Base-by-base conservation (phyloP, 257 asterid species). In the Fraxinus anomala region DNA sequence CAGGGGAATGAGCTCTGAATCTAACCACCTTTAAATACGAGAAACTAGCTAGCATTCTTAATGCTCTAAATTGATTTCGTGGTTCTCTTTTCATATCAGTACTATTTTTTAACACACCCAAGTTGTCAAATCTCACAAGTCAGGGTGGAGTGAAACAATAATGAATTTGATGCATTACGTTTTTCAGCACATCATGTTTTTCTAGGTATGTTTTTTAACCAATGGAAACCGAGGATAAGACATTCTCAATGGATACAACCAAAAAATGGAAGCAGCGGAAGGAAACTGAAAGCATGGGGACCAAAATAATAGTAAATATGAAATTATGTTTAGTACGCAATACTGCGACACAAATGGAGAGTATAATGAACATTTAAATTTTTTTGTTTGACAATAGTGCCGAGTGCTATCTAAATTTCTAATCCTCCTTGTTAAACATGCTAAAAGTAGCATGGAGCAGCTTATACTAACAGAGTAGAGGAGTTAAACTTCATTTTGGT, bases 1-100 rank as follows among this genome's bases (percentile, higher is more conserved):
- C 19, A 40, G 69, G 37, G 4, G 75, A 33, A 71, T 2, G 68
- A 74, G 59, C 79, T 78, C n/a, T 66, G 24, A 70, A 31, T 14
- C 54, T 30, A 59, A 36, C 65, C 33, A 49, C 31, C 70, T 61
- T 40, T 34, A n/a, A 23, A 26, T 23, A 23, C 69, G 21, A 10
- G 16, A 24, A 8, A 54, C 65, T n/a, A n/a, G 65, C 10, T 6
- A 54, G 10, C 26, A 17, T 54, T 54, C n/a, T n/a, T n/a, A 54
- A 7, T 14, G 70, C 65, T 70, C 61, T 37, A 24, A 37, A 54
- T 34, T 26, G 37, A 30, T 78, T 28, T 72, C 7, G 47, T 56
- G 5, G 9, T 65, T 24, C 13, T 3, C 6, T 47, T 13, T 16
- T 47, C 19, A 47, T 4, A 14, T 14, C 7, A 7, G 7, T 14